phyloP scores from a whole-genome alignment of 2,329 filamentous ascomycete genomes.

The Apiospora arundinis region DNA sequence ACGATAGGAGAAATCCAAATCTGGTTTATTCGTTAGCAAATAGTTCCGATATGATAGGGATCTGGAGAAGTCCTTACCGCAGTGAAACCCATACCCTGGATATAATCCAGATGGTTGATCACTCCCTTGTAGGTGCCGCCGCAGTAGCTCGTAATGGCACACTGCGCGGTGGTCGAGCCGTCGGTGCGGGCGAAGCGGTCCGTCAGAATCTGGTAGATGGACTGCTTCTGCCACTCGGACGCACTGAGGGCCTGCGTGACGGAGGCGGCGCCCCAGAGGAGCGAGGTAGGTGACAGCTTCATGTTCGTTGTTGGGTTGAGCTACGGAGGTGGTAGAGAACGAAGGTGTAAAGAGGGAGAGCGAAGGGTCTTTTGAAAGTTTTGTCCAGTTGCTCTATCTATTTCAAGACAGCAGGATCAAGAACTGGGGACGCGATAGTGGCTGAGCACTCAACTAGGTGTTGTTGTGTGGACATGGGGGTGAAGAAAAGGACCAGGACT shows the following conservation, averaged over 20 bases:
- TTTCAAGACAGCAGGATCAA: not conserved
- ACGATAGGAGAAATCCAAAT: conserved; percentile 54
- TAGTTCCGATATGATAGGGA: not conserved
- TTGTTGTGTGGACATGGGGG: not conserved
- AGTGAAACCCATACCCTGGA: conserved; percentile 53
- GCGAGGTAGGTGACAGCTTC: conserved; percentile 24
- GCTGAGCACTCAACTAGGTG: not conserved
- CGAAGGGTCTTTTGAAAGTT: not conserved
- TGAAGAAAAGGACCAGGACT: not conserved
- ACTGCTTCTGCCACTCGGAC: conserved; percentile 46
- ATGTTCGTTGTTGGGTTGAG: conserved; percentile 24
- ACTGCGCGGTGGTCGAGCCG: conserved; percentile 42
- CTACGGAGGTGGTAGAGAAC: not conserved
- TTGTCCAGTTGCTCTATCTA: not conserved
- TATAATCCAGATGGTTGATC: conserved; percentile 56
- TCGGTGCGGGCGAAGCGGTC: conserved; percentile 49
- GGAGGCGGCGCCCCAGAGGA: conserved; percentile 26
- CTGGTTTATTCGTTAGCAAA: not conserved
- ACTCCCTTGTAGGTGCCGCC: conserved; percentile 58
- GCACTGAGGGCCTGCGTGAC: conserved; percentile 34
- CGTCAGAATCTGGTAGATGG: conserved; percentile 54
- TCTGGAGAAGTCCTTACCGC: conserved; percentile 31
- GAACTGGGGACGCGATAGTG: not conserved
- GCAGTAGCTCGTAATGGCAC: conserved; percentile 47
- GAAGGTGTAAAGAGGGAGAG: not conserved